These are phyloP conservation scores for Toxoplasma gondii DNA, from an alignment of 169 alveolate species.

Conservation along the genomic window DNA sequence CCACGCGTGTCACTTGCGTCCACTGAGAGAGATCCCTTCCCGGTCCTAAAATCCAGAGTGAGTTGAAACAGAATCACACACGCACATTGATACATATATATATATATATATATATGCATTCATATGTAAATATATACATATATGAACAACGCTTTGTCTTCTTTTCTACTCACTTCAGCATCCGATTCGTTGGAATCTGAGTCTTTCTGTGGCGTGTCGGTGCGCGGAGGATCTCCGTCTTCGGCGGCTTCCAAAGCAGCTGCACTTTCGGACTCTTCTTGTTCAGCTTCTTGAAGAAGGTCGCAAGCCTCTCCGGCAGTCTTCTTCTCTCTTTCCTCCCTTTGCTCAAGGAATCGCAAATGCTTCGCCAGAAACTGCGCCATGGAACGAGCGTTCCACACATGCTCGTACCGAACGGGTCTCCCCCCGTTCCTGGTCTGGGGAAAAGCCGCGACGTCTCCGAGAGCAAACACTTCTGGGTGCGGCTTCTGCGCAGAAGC, in stretches of 20 bases:
- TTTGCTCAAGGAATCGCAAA: not conserved
- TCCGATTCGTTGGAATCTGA: not conserved
- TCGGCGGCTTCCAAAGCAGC: not conserved
- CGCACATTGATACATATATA: too few relatives aligned
- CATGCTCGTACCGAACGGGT: not conserved
- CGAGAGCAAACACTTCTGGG: not conserved
- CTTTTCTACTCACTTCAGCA: too few relatives aligned
- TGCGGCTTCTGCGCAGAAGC: not conserved
- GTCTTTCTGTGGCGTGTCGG: not conserved
- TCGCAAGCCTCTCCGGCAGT: not conserved
- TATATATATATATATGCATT: not conserved
- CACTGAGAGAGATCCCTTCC: too few relatives aligned
- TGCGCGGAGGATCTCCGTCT: not conserved
- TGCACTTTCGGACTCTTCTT: not conserved
- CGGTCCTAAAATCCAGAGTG: too few relatives aligned
- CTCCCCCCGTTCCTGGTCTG: not conserved
- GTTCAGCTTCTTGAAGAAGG: not conserved
- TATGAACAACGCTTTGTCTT: too few relatives aligned
- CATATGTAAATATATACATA: not conserved
- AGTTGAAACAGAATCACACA: too few relatives aligned
- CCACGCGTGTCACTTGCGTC: too few relatives aligned
- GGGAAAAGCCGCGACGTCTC: slow-evolving; percentile 4
- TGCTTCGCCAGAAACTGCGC: not conserved
- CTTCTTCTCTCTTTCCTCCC: not conserved
- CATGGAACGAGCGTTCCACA: not conserved